Conservation (phyloP, 2,329 filamentous ascomycete species). For the Ceratocystis cubensis region DNA sequence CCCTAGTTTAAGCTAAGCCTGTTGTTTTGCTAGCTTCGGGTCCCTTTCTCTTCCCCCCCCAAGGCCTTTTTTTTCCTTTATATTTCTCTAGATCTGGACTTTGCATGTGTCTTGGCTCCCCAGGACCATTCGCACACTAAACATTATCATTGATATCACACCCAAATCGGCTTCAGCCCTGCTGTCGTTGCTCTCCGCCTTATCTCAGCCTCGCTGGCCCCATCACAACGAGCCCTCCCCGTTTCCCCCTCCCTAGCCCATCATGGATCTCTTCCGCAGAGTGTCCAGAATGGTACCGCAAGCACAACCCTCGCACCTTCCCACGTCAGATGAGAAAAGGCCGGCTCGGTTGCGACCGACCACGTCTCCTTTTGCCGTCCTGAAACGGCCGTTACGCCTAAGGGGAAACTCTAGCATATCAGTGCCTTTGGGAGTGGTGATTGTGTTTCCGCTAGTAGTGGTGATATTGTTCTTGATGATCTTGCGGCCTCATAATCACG, state of each 20-base stretch:
- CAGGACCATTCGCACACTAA: not conserved
- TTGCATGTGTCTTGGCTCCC: not conserved
- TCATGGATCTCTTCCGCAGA: constrained; percentile 48
- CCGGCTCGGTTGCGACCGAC: constrained; percentile 31
- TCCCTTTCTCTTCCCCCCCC: not conserved
- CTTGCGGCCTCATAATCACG: constrained; percentile 71
- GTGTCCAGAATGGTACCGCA: constrained; percentile 39
- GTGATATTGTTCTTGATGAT: constrained; percentile 83
- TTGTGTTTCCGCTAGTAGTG: constrained; percentile 87
- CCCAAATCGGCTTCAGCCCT: not conserved
- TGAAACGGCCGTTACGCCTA: constrained; percentile 74
- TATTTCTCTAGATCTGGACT: not conserved
- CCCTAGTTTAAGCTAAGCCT: not conserved
- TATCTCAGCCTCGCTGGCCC: not conserved
- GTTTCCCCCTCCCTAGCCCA: not conserved
- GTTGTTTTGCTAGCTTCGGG: not conserved
- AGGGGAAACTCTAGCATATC: constrained; percentile 86
- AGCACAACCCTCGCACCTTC: constrained; percentile 33
- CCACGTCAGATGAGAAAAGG: constrained; percentile 41
- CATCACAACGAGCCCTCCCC: not conserved
- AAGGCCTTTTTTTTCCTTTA: not conserved
- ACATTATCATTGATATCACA: not conserved
- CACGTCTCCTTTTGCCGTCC: constrained; percentile 56
- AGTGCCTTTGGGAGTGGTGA: constrained; percentile 79
- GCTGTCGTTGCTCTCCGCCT: constrained; percentile 4